phyloP scores from a whole-genome alignment of 1,284 basidiomycete species.

The Ceratobasidium papillatum region DNA sequence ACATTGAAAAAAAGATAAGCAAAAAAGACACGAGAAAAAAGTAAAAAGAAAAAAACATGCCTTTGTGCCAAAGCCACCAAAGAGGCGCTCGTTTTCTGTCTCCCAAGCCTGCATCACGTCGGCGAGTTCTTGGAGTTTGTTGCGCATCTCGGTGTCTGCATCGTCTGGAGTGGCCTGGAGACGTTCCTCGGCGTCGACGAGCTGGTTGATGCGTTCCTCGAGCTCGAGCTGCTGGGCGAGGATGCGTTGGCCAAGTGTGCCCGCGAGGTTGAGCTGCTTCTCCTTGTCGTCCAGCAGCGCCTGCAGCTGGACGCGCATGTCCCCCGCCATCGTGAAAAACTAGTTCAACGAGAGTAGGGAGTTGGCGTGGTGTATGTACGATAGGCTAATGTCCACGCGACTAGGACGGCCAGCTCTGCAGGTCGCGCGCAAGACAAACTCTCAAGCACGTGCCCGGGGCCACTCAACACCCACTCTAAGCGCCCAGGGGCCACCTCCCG shows the following conservation, averaged over 20 bases:
- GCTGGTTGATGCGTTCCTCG: conserved; percentile 81
- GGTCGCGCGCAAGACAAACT: conserved; percentile 33
- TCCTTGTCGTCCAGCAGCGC: conserved; percentile 86
- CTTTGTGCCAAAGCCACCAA: conserved; percentile 72
- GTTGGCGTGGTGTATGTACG: conserved; percentile 33
- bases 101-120: conserved; percentile 84
- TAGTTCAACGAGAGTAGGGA: conserved; percentile 24
- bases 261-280: conserved; percentile 87
- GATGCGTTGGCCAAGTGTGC: conserved; percentile 88
- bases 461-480: conserved; percentile 16
- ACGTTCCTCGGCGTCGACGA: conserved; percentile 68
- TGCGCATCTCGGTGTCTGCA: conserved; percentile 64
- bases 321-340: conserved; percentile 46
- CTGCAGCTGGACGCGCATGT: conserved; percentile 80
- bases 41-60: conserved; percentile 56
- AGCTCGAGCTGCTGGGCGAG: conserved; percentile 91
- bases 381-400: conserved; percentile 19
- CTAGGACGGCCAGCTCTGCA: conserved; percentile 20
- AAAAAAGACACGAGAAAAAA: conserved; percentile 31
- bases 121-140: conserved; percentile 78
- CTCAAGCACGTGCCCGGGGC: conserved; percentile 19
- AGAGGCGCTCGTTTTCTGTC: conserved; percentile 80
- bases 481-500: conserved; percentile 5
- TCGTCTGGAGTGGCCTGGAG: conserved; percentile 67
- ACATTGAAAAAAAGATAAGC: conserved; percentile 27